These are phyloP conservation scores for Paraurostyla sp. DNA, from an alignment of 73 alveolate species.

Conservation along the genomic window DNA sequence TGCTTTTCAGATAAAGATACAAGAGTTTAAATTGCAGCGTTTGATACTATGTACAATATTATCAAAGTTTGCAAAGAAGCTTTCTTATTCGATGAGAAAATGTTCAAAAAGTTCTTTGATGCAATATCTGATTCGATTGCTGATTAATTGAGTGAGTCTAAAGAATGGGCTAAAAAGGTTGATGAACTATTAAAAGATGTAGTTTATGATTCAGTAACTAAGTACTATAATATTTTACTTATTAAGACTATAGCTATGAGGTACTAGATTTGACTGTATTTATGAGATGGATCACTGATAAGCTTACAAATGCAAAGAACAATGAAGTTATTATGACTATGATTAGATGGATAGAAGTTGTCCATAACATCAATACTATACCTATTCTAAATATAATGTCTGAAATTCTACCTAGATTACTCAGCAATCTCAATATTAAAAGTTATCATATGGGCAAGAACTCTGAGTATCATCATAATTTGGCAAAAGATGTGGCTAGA, in stretches of 20 bases:
- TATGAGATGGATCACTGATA: slow-evolving; percentile 55
- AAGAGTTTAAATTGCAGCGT: slow-evolving; percentile 72
- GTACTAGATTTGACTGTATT: slow-evolving; percentile 68
- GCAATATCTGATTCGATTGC: slow-evolving; percentile 50
- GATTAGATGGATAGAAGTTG: slow-evolving; percentile 74
- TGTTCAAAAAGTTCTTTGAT: slow-evolving; percentile 67
- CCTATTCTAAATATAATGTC: slow-evolving; percentile 72
- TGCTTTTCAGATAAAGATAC: slow-evolving; percentile 69
- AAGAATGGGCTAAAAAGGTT: slow-evolving; percentile 76
- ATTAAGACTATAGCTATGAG: background rate
- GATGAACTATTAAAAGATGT: slow-evolving; percentile 68
- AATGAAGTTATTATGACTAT: slow-evolving; percentile 63
- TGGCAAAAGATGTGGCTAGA: slow-evolving; percentile 63
- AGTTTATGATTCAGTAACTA: slow-evolving; percentile 63
- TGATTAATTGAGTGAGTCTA: slow-evolving; percentile 64
- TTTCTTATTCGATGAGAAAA: slow-evolving; percentile 22
- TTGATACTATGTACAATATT: slow-evolving; percentile 71
- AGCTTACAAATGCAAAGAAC: slow-evolving; percentile 58
- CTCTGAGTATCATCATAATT: background rate
- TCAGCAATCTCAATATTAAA: slow-evolving; percentile 31
- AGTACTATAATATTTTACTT: background rate
- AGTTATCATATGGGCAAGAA: background rate
- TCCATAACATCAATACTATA: slow-evolving; percentile 68
- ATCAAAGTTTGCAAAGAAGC: slow-evolving; percentile 77
- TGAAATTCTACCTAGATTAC: slow-evolving; percentile 61